A percentile compares a stretch with the other conserved stretches of the same genome.
phyloP scores from a whole-genome alignment of 176 grass and related monocot genomes.

The Cymbopogon citratus region DNA sequence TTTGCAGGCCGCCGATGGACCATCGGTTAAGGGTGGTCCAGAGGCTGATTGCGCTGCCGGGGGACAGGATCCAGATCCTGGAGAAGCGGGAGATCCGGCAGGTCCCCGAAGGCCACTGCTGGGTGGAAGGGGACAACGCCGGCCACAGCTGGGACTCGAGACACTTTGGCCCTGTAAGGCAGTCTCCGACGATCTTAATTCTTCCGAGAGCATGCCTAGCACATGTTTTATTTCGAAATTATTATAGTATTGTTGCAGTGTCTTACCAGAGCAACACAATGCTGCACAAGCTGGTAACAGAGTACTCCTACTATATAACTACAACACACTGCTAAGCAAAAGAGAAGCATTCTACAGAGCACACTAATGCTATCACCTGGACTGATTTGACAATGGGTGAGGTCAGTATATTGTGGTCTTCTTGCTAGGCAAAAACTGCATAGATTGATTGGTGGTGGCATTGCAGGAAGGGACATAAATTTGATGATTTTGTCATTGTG shows the following conservation, averaged over 20 bases:
- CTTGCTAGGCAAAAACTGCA: too few relatives aligned
- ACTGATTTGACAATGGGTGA: too few relatives aligned
- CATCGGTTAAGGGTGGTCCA: neutral
- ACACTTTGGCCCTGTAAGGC: constrained; percentile 49
- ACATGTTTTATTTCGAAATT: too few relatives aligned
- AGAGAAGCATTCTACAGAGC: too few relatives aligned
- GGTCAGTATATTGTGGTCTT: too few relatives aligned
- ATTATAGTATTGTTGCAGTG: too few relatives aligned
- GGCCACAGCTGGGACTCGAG: constrained; percentile 39
- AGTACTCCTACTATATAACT: neutral
- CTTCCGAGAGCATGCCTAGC: too few relatives aligned
- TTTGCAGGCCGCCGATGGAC: constrained; percentile 28
- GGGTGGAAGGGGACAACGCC: constrained; percentile 74
- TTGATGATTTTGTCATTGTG: neutral
- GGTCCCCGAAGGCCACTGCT: constrained; percentile 56
- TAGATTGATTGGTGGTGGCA: too few relatives aligned
- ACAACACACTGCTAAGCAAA: too few relatives aligned
- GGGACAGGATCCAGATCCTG: constrained; percentile 44
- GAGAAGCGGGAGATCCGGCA: constrained; percentile 36
- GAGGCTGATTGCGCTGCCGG: constrained; percentile 56
- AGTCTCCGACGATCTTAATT: too few relatives aligned
- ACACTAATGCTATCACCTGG: too few relatives aligned
- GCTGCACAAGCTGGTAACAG: neutral
- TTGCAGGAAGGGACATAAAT: neutral
- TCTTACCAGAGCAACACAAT: neutral